Evolutionary conservation across 2,329 filamentous ascomycete species (phyloP), one percentile per base, ranked within the genome.

Genomic region (Pyrenochaeta sp.): DNA sequence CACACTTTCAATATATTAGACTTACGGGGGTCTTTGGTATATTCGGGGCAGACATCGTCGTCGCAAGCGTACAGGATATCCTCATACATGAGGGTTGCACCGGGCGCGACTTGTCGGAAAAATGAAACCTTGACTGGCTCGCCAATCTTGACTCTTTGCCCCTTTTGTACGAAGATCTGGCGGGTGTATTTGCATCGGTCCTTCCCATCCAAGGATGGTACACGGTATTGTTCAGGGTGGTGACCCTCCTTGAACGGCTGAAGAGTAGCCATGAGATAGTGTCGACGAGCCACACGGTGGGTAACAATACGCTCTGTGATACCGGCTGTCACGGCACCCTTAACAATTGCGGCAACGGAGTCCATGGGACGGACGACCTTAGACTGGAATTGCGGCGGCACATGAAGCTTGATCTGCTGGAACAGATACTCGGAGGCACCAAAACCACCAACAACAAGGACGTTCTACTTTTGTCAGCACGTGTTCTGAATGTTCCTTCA

Each of bases 351-450:
- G 37, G 95, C 93, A 51, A 99, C 95, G 1, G 95, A 97, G 81
- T 99, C 95, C 95, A 98, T 98, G 51, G 95, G 95, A 49, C 95
- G 89, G 36, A 99, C 94, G 42, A 98, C 95, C 85, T 98, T 98
- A 75, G 91, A 90, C 81, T 98, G 94, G 83, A 97, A 99, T 76
- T 98, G 95, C 9, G 95, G 95, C 32, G 95, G 95, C 1, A 99
- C 95, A 74, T 98, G 95, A 40, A 98, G 88, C 79, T 97, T 97
- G 82, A 99, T 98, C 78, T 99, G 95, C 78, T 98, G 94, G 87
- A 98, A 99, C 55, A 99, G 89, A 75, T 98, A 98, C 79, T 99
- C 95, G 7, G 94, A 98, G 27, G 94, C 95, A 80, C 95, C 95
- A 74, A 99, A 99, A 66, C 95, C 95, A 83, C 95, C 95, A 9